Evolutionary conservation across 768 basidiomycete genomes (phyloP), one percentile per base, ranked within the genome.

Genomic region (Hortiboletus flavorubellus): DNA sequence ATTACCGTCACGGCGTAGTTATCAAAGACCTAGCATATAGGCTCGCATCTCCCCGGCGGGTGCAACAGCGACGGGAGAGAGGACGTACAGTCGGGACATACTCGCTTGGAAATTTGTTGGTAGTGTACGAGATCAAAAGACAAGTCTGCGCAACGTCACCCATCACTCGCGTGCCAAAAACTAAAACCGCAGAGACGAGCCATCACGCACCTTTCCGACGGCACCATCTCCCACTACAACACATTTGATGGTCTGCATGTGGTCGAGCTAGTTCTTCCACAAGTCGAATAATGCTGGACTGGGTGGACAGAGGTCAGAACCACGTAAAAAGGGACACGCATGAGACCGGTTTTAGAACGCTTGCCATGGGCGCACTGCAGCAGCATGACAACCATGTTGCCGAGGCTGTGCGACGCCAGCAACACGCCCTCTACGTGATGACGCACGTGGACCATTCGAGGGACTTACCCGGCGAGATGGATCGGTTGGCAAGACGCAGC

Each of bases 1-100:
- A 99, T 98, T 55, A 99, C 97, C n/a, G 96, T 98, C 59, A 98
- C 97, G 58, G 97, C 97, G 76, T 95, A 95, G 75, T 96, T 96
- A 75, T 96, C 92, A 73, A 94, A 94, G 56, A 93, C 89, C 91
- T 92, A 75, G 56, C 54, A 59, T 54, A 62, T 34, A 57, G 43
- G 47, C 46, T 56, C 21, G 56, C 49, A 29, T 64, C 47, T 68
- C 62, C 50, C 57, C 61, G 56, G 41, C 42, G 45, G 21, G 37
- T n/a, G 46, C 29, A 16, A 31, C 43, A 50, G 46, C 33, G 14
- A 46, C 14, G 43, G 12, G 51, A 40, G 9, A 21, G 26, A 52
- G 45, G 14, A 83, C 89, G 72, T 77, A 96, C 94, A 63, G 95
- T 97, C 54, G 95, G 95, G 47, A 98, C 96, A 76, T 98, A 98